Evolutionary conservation across 1,284 basidiomycete genomes (phyloP), one percentile per base, ranked within the genome.

Genomic region (Bjerkandera adusta): DNA sequence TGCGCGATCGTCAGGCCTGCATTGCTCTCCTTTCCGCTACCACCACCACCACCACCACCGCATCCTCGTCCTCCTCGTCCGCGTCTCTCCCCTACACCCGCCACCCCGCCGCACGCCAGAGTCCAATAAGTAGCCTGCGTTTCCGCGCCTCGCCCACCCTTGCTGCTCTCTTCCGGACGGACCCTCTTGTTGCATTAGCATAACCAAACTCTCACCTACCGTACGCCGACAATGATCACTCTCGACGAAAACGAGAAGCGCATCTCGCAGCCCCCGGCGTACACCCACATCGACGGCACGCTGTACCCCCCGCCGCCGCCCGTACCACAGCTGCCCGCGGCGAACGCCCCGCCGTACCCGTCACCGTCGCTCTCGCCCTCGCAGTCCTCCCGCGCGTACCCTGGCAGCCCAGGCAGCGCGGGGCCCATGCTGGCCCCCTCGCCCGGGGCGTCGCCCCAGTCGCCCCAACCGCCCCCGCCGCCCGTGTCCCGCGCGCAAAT

Each of bases 221-320:
- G n/a, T n/a, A n/a, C n/a, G n/a, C n/a, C n/a, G n/a, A n/a, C 39
- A 15, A 48, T 48, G 46, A 48, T 48, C 32, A 33, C 29, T 26
- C 40, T 43, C 40, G 46, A 48, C 40, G 33, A 42, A 16, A 41
- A 36, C 13, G 44, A 45, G 18, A 45, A 45, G 27, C 35, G 35
- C 35, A 16, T 11, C 11, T 37, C 16, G 18, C 24, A 36, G 16
- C 46, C 21, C 27, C 46, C 32, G 3, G 30, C 26, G n/a, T 37
- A 43, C 40, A 36, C 16, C 15, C 7, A 16, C 11, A 20, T 6
- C 13, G 24, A 26, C 7, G 18, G 21, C 15, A 36, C 43, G 35
- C 16, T 27, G n/a, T 37, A 37, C 43, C 43, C 43, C 25, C 43
- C 43, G 3, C 12, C 32, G 4, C 24, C 27, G 2, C 29, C 20